Base-by-base conservation (phyloP, 1,284 basidiomycete genomes). In the Cutaneotrichosporon sp. region DNA sequence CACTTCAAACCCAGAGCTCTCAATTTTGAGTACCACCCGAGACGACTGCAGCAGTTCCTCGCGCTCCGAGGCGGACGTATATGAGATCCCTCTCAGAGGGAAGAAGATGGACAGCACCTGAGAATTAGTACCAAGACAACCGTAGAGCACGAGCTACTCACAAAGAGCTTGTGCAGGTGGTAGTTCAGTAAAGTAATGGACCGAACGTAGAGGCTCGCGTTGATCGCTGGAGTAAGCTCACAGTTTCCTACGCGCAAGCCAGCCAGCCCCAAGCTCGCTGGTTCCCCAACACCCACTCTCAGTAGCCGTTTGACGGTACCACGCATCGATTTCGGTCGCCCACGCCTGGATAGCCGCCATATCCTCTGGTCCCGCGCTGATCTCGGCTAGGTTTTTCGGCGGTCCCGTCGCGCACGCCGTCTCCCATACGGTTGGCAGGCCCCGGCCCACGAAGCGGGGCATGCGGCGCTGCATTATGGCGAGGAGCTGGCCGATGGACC, bases 111-210 rank as follows among this genome's bases (percentile, higher is more conserved):
- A 56, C 14, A 61, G 58, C 3, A 54, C 43, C 43, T 45, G 43
- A 9, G 20, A 20, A 20, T 45, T 31, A 45, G 43, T 14, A 25
- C 7, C 5, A 10, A 8, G 17, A 10, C 8, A 31, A 3, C 4
- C 17, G 1, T 6, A 10, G 12, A 20, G 14, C n/a, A n/a, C n/a
- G n/a, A n/a, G n/a, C n/a, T n/a, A 44, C 43, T 24, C 46, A 54
- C 60, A 20, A 61, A 59, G 19, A 61, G 51, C 54, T 61, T 61
- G 52, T 61, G 60, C 35, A 61, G 54, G 38, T 61, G 57, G 26
- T 61, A 61, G 54, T 61, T 61, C 46, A 61, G 57, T 6, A 61
- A 47, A 20, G 54, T 54, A 38, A 61, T 54, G 14, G 57, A 48
- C 24, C 52, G 49, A 20, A 55, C 45, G 27, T 60, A 60, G 24